These are phyloP conservation scores for Extremus antarcticus DNA, from an alignment of 495 filamentous ascomycete genomes.

Conservation along the genomic window DNA sequence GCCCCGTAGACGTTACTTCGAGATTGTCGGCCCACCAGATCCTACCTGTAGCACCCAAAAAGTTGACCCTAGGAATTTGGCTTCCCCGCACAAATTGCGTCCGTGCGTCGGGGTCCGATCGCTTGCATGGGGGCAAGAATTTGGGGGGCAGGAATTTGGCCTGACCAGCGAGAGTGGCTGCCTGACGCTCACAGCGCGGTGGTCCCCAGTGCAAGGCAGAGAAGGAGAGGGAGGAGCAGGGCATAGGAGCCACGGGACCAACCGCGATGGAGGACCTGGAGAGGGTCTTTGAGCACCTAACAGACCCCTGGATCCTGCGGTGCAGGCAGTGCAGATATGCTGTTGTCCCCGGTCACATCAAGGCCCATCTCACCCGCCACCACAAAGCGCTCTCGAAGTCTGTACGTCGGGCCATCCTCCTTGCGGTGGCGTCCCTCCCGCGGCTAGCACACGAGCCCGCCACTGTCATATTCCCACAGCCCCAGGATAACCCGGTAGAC, in stretches of 20 bases:
- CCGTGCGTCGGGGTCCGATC: background rate
- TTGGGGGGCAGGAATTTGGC: background rate
- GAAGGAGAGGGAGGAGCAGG: too few relatives aligned
- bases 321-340: background rate
- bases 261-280: too few relatives aligned
- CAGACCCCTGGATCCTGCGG: background rate
- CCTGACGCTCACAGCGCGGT: too few relatives aligned
- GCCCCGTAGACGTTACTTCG: too few relatives aligned
- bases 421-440: background rate
- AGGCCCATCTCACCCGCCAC: background rate
- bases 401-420: background rate
- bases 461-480: background rate
- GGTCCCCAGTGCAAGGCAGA: too few relatives aligned
- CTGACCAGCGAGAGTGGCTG: background rate
- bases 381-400: background rate
- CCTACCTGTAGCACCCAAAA: background rate
- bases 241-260: too few relatives aligned
- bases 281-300: background rate
- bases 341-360: background rate
- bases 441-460: background rate
- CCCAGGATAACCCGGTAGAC: background rate
- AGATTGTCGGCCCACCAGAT: too few relatives aligned
- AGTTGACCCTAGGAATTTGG: background rate
- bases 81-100: background rate
- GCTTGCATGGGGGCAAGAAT: background rate